These are phyloP conservation scores for Irpex sp. DNA, from an alignment of 1,284 basidiomycete genomes.

Conservation along the genomic window DNA sequence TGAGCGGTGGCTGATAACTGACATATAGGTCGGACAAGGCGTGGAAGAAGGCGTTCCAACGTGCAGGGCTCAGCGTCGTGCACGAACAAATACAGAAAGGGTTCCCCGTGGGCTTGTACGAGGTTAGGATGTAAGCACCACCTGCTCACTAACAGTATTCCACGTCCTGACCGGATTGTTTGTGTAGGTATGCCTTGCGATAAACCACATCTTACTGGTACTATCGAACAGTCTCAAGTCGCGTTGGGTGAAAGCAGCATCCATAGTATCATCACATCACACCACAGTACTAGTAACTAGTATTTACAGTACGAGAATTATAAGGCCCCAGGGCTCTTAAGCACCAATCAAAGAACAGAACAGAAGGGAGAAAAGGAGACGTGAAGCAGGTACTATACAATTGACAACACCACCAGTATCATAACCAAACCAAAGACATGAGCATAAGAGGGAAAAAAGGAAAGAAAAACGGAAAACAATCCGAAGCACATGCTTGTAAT, in stretches of 20 bases:
- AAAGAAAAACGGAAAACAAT: background rate
- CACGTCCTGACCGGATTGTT: background rate
- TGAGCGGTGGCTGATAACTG: too few species aligned
- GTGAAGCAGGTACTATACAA: too few species aligned
- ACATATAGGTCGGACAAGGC: conserved; percentile 70
- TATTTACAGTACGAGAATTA: too few species aligned
- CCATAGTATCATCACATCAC: background rate
- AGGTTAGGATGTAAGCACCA: conserved; percentile 76
- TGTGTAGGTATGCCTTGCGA: conserved; percentile 56
- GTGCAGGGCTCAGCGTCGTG: conserved; percentile 66
- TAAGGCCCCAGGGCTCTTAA: too few species aligned
- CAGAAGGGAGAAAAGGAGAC: too few species aligned
- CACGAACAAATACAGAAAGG: conserved; percentile 75
- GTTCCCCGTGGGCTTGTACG: conserved; percentile 75
- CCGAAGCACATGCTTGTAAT: background rate
- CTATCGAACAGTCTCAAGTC: too few species aligned
- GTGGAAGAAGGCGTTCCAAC: conserved; percentile 73
- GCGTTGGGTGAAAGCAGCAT: too few species aligned
- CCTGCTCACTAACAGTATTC: background rate
- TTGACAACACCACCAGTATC: too few species aligned
- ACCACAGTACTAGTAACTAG: too few species aligned
- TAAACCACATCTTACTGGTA: conserved; percentile 13
- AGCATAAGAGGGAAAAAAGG: background rate
- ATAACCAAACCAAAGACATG: background rate
- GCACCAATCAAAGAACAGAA: too few species aligned